Percentiles rank a stretch among this genome's conserved stretches.
phyloP scores from a whole-genome alignment of 495 filamentous ascomycete genomes.

The Trichocladium antarcticum region DNA sequence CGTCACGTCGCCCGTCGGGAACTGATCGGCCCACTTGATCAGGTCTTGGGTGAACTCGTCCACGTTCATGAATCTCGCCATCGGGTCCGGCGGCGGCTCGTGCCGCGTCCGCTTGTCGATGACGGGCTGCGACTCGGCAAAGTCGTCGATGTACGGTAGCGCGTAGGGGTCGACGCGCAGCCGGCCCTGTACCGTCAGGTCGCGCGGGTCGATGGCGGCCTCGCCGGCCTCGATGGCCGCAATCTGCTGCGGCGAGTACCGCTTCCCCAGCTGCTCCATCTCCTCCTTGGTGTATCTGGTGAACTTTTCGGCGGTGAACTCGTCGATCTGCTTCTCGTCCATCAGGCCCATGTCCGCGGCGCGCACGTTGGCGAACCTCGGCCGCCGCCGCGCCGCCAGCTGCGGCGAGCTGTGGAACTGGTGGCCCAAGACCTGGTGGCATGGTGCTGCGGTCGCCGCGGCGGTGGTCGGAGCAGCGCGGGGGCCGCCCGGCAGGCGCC shows the following conservation, averaged over 20 bases:
- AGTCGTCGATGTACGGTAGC: constrained; percentile 76
- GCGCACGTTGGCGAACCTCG: constrained; percentile 35
- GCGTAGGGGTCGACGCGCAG: constrained; percentile 59
- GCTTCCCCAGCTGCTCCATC: constrained; percentile 46
- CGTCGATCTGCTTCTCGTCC: constrained; percentile 28
- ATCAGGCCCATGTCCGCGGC: constrained; percentile 35
- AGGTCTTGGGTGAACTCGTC: constrained; percentile 46
- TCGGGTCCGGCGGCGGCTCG: constrained; percentile 40
- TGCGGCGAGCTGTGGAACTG: constrained; percentile 37
- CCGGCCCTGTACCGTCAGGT: constrained; percentile 61
- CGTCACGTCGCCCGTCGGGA: constrained; percentile 15
- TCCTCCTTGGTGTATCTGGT: constrained; percentile 59
- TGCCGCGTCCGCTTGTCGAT: constrained; percentile 47
- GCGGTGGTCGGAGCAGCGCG: not conserved
- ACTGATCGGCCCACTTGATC: constrained; percentile 34
- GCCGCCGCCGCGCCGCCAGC: constrained; percentile 28
- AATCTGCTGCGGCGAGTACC: constrained; percentile 72
- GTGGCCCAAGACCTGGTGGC: constrained; percentile 7
- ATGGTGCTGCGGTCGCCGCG: not conserved
- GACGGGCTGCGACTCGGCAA: constrained; percentile 61
- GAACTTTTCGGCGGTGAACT: constrained; percentile 41
- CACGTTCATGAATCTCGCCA: constrained; percentile 53
- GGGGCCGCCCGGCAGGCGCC: constrained; percentile 15
- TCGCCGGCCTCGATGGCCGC: constrained; percentile 81
- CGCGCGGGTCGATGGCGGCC: constrained; percentile 61